Evolutionary conservation across 176 grass and related monocot genomes (phyloP), one percentile per base, ranked within the genome.

Genomic region (Rhynchospora breviuscula): DNA sequence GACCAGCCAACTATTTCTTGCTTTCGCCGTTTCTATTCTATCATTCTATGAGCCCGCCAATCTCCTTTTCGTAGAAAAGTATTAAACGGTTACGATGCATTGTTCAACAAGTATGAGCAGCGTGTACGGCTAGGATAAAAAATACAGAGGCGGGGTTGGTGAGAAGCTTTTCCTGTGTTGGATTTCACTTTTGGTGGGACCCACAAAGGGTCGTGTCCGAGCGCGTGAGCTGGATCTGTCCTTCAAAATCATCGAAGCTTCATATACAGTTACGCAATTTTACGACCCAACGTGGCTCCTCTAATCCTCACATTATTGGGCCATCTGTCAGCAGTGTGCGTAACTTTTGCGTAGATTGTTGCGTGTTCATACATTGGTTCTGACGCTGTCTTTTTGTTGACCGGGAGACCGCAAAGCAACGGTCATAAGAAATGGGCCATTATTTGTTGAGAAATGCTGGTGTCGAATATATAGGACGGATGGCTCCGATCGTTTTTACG

Each of bases 31-130:
- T 78, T 62, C 33, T 60, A 22, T 81, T 62, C 54, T 67, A 47
- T 82, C 43, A 22, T 81, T 62, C 54, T 67, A 47, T 82, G 11
- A 65, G 57, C 61, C 61, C 35, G 57, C 61, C 80, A 65, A 53
- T 31, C 62, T 67, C 59, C 1, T 82, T 68, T 33, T 10, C 35
- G 3, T 13, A 51, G n/a, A 67, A 82, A 67, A 54, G 2, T 1
- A 53, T 67, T 23, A 17, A 53, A 68, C 59, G 80, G 44, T 8
- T 3, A 4, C 1, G 62, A 68, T 67, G 43, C 10, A 54, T 52
- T 12, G 6, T 67, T 17, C 23, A 66, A 82, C 60, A 8, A 8
- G 79, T 23, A 81, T 21, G 17, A 18, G 29, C 35, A 14, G 15
- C 4, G 15, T 68, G 61, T 31, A 82, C 80, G 62, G 80, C 1